A percentile compares a stretch with the other conserved stretches of the same genome.
These are phyloP conservation scores for Coprinopsis cinerea DNA, from an alignment of 768 basidiomycete species.

Conservation along the genomic window DNA sequence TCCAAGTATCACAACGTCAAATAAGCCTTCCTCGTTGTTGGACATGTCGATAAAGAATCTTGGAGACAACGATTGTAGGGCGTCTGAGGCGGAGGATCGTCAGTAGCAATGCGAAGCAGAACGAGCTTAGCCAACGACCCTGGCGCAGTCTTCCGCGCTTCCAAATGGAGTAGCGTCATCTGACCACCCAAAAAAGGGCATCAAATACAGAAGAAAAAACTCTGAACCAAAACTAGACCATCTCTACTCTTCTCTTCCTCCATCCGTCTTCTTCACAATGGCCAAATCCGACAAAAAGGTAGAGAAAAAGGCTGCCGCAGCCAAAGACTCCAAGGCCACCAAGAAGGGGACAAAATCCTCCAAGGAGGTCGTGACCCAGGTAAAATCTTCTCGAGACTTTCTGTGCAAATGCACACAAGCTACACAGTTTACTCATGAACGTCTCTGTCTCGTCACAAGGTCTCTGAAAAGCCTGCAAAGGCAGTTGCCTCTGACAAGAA, in stretches of 20 bases:
- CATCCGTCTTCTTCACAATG: constrained; percentile 27
- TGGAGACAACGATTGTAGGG: too few relatives aligned
- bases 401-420: not conserved
- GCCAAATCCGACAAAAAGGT: constrained; percentile 45
- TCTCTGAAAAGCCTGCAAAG: not conserved
- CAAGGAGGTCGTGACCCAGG: constrained; percentile 18
- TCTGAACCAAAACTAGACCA: not conserved
- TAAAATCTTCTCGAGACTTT: not conserved
- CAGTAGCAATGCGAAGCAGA: not conserved
- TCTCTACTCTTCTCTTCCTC: constrained; percentile 22
- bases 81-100: not conserved
- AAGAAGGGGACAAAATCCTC: constrained; percentile 19
- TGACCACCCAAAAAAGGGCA: too few relatives aligned
- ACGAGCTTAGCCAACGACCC: too few relatives aligned
- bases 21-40: constrained; percentile 34
- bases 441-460: not conserved
- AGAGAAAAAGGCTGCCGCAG: constrained; percentile 28
- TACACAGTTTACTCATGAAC: not conserved
- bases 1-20: constrained; percentile 67
- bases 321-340: constrained; percentile 14
- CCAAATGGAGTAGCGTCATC: constrained; percentile 10
- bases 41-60: constrained; percentile 2
- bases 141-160: too few relatives aligned
- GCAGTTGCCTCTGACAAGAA: constrained; percentile 27
- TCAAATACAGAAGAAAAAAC: constrained; percentile 30